Evolutionary conservation across 495 filamentous ascomycete genomes (phyloP), one percentile per base, ranked within the genome.

Genomic region (Aspergillus sparsus): DNA sequence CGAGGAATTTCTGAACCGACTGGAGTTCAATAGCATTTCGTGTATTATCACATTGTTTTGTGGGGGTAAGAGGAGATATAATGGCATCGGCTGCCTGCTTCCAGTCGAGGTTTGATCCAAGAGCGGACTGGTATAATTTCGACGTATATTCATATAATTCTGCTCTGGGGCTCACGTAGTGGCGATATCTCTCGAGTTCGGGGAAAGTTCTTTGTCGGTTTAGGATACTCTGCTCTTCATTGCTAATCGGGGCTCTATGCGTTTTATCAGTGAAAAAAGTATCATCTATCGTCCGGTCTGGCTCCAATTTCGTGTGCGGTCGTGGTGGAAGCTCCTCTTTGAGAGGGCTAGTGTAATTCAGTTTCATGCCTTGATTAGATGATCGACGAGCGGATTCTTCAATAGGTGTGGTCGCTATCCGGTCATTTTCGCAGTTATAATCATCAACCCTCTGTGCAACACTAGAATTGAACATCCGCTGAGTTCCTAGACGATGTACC

Each of bases 41-140:
- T 32, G 53, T 55, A 0, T 45, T 46, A 18, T 65, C 57, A 27
- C 44, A 73, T 63, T 84, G 82, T 55, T 69, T 71, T 65, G 33
- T 18, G 44, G 39, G 13, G 5, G 15, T 31, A 46, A 15, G 12
- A 32, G 34, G n/a, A 8, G 57, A 18, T 16, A 82, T 82, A 53
- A 89, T 86, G 36, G 83, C 74, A 70, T 90, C 85, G 36, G 89
- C 61, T 86, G 53, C 88, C 83, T 67, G 85, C 73, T 71, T 66
- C 66, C 69, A 69, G 27, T 62, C 57, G 27, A 66, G 35, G n/a
- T 49, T 50, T 3, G 44, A 27, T 12, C 62, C 65, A 32, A 72
- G 50, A 9, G 53, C 59, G 13, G 52, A 37, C 31, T 54, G 46
- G 39, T 65, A 69, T 54, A 72, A 45, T n/a, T 64, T 53, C 3